Conservation (phyloP, 2,329 filamentous ascomycete species). For the Karstenula rhodostoma region DNA sequence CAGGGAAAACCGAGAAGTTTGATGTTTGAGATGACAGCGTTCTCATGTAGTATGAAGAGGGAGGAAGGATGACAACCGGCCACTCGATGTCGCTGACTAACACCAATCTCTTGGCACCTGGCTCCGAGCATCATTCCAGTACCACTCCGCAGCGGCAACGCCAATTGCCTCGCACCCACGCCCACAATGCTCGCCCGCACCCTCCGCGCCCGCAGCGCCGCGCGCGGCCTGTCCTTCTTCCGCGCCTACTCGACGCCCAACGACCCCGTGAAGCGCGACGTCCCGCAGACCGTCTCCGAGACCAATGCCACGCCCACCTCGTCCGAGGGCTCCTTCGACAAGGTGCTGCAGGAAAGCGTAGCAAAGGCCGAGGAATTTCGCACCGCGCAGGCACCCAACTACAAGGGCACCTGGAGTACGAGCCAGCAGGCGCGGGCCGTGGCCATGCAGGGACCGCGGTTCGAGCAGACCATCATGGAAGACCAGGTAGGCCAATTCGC, state of each 20-base stretch:
- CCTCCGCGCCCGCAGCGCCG: constrained; percentile 38
- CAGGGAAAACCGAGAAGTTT: background rate
- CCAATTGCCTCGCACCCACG: constrained; percentile 15
- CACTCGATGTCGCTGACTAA: constrained; percentile 14
- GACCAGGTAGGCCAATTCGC: constrained; percentile 73
- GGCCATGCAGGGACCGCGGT: constrained; percentile 93
- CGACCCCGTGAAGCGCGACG: constrained; percentile 63
- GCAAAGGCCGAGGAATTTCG: constrained; percentile 63
- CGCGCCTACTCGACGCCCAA: constrained; percentile 54
- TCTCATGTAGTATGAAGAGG: background rate
- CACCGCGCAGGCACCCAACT: constrained; percentile 85
- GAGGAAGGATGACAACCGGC: background rate
- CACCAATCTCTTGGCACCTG: constrained; percentile 8
- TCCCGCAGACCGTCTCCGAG: constrained; percentile 62
- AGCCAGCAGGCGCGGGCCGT: constrained; percentile 81
- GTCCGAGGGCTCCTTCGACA: constrained; percentile 60
- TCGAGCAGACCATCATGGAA: constrained; percentile 96
- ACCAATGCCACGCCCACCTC: constrained; percentile 67
- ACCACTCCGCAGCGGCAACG: background rate
- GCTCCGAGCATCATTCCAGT: constrained; percentile 12
- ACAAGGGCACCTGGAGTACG: constrained; percentile 79
- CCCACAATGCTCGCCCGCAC: constrained; percentile 37
- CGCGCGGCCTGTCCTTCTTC: constrained; percentile 35
- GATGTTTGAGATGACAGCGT: background rate
- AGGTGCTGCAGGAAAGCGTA: constrained; percentile 63